A percentile compares a stretch with the other conserved stretches of the same genome.
Evolutionary conservation across 768 basidiomycete genomes (phyloP).

Genomic region (Rhizopogon roseolus): DNA sequence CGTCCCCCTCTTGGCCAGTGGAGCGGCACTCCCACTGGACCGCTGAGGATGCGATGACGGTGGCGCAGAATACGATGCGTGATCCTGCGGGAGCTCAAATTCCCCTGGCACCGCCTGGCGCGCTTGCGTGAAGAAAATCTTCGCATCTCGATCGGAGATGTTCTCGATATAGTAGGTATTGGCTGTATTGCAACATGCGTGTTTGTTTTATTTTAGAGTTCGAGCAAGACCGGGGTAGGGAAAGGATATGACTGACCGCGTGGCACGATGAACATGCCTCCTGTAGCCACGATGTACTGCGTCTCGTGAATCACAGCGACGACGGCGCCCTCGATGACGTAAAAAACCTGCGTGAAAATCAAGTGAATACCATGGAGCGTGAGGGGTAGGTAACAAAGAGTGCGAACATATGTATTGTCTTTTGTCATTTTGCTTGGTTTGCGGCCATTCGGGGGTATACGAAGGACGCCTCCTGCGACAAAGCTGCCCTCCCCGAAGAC

Average conservation of each 20-base stretch:
- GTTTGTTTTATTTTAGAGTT: background rate
- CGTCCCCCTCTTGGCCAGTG: slow-evolving; percentile 7
- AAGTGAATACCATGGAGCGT: background rate
- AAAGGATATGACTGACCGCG: slow-evolving; percentile 50
- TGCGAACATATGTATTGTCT: slow-evolving; percentile 88
- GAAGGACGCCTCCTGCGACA: slow-evolving; percentile 85
- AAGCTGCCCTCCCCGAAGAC: slow-evolving; percentile 89
- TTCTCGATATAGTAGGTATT: slow-evolving; percentile 92
- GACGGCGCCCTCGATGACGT: slow-evolving; percentile 85
- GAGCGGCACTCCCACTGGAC: slow-evolving; percentile 15
- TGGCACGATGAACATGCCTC: slow-evolving; percentile 88
- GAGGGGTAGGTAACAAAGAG: background rate
- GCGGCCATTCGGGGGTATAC: slow-evolving; percentile 70
- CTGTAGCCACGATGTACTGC: slow-evolving; percentile 70
- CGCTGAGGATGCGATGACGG: slow-evolving; percentile 23
- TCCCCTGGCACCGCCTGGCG: slow-evolving; percentile 41
- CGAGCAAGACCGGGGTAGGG: background rate
- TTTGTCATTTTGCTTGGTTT: slow-evolving; percentile 88
- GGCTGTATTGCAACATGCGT: slow-evolving; percentile 37
- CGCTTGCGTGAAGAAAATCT: slow-evolving; percentile 90
- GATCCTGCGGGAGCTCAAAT: slow-evolving; percentile 12
- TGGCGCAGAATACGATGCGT: slow-evolving; percentile 24
- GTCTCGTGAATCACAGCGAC: slow-evolving; percentile 80
- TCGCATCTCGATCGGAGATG: slow-evolving; percentile 72
- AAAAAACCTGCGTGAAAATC: slow-evolving; percentile 49